These are phyloP conservation scores for Candida silvicultrix DNA, from an alignment of 805 yeast genomes.

Conservation along the genomic window DNA sequence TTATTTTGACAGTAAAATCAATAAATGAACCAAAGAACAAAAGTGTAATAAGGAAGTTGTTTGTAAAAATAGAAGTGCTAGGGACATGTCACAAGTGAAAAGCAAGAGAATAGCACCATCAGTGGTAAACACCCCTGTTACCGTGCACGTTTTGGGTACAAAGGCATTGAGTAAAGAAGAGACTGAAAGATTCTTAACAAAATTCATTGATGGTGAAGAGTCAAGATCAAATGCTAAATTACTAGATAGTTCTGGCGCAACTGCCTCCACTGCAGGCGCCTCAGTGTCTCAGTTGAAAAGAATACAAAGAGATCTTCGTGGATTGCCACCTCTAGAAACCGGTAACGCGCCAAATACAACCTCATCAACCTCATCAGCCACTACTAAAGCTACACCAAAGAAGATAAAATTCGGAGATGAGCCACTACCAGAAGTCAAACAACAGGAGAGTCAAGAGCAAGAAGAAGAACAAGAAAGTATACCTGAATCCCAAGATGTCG, in stretches of 20 bases:
- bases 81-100: slow-evolving; percentile 6
- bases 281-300: slow-evolving; percentile 57
- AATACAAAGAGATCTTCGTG: slow-evolving; percentile 72
- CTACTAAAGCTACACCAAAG: background rate
- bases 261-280: slow-evolving; percentile 20
- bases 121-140: slow-evolving; percentile 21
- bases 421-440: background rate
- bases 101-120: slow-evolving; percentile 16
- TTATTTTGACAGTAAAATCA: background rate
- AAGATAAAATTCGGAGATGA: background rate
- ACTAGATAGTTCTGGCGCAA: slow-evolving; percentile 16
- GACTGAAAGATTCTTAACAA: slow-evolving; percentile 40
- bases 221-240: slow-evolving; percentile 11
- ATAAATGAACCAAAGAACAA: too few species aligned
- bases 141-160: slow-evolving; percentile 11
- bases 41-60: too few species aligned
- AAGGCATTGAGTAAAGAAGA: slow-evolving; percentile 28
- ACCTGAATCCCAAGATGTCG: background rate
- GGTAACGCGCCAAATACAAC: slow-evolving; percentile 3
- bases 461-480: background rate
- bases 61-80: background rate
- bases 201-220: slow-evolving; percentile 30
- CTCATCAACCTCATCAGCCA: slow-evolving; percentile 2
- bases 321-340: slow-evolving; percentile 57
- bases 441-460: background rate